Base-by-base conservation (phyloP, 352 stramenopile species). In the Phytophthora palmivora region DNA sequence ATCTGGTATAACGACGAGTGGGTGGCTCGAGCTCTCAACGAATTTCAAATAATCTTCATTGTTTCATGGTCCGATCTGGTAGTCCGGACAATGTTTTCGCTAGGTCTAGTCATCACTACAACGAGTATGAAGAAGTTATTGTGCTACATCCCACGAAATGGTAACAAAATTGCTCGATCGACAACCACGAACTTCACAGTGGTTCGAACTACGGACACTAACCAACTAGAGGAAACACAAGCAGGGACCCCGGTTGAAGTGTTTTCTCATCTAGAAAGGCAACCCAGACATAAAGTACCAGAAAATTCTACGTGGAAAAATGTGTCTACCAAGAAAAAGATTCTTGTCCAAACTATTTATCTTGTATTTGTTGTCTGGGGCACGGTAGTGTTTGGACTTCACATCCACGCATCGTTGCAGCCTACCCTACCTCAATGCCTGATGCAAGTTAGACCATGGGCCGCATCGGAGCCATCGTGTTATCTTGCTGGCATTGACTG, bases 371-470 rank as follows among this genome's bases (percentile, higher is more conserved):
- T 1, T 62, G 21, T 55, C 57, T 14, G 47, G 19, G 12, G 22
- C n/a, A 0, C 72, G 56, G 57, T 54, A 7, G 42, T 76, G 22
- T 51, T 76, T 22, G 63, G 24, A 6, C 15, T 72, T 28, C 63
- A 76, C 16, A 43, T 73, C 15, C 47, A 63, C 8, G 57, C 63
- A 1, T 48, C 59, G 9, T 11, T 44, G 1, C 38, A 65, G 9
- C 53, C 62, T 12, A 46, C 21, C 6, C 37, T 65, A 4, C n/a
- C 51, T 0, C 45, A 76, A 18, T 76, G 67, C 19, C 11, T 53
- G 6, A 57, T 76, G n/a, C 63, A 73, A 33, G 70, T 77, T 5
- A 47, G 64, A 19, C 70, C 70, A 1, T 79, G 74, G 74, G 45
- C 68, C n/a, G 55, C 60, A 4, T 48, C 49, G 0, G 45, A 57